These are phyloP conservation scores for Cutaneotrichosporon daszewskae DNA, from an alignment of 1,284 basidiomycete genomes.

Conservation along the genomic window DNA sequence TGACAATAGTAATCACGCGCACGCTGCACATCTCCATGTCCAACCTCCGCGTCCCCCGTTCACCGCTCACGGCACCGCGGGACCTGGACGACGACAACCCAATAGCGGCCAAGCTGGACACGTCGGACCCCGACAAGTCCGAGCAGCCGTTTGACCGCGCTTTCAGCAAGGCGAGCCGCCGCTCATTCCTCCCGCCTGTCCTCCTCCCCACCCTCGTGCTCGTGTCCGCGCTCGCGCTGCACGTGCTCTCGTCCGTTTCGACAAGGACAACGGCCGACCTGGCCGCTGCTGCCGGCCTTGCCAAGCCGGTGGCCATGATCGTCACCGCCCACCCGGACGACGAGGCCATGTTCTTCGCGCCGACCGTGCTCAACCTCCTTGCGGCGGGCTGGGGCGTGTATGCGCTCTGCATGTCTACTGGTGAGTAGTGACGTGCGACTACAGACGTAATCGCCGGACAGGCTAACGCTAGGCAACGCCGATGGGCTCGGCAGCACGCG, in stretches of 20 bases:
- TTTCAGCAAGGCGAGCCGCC: not conserved
- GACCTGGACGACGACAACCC: conserved; percentile 8
- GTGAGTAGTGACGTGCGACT: conserved; percentile 42
- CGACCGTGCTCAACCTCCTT: conserved; percentile 35
- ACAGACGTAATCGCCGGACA: conserved; percentile 3
- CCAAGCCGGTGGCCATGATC: conserved; percentile 43
- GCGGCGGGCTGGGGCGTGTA: conserved; percentile 36
- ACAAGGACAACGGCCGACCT: conserved; percentile 2
- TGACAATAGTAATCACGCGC: conserved; percentile 27
- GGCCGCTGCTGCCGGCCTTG: not conserved
- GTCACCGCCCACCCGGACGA: conserved; percentile 52
- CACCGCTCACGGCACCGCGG: conserved; percentile 13
- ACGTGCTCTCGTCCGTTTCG: conserved; percentile 4
- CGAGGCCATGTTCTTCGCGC: conserved; percentile 72
- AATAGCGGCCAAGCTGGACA: not conserved
- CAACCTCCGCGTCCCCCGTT: conserved; percentile 31
- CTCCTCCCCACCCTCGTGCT: conserved; percentile 4
- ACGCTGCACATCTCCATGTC: conserved; percentile 35
- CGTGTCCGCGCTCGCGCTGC: conserved; percentile 2
- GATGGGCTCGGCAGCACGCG: conserved; percentile 69
- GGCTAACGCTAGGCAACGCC: conserved; percentile 56
- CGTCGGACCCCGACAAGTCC: not conserved
- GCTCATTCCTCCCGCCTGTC: not conserved
- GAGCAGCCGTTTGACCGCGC: conserved; percentile 1
- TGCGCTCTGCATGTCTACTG: conserved; percentile 50